Conservation (phyloP, 768 basidiomycete genomes). For the Lactarius evosmus region DNA sequence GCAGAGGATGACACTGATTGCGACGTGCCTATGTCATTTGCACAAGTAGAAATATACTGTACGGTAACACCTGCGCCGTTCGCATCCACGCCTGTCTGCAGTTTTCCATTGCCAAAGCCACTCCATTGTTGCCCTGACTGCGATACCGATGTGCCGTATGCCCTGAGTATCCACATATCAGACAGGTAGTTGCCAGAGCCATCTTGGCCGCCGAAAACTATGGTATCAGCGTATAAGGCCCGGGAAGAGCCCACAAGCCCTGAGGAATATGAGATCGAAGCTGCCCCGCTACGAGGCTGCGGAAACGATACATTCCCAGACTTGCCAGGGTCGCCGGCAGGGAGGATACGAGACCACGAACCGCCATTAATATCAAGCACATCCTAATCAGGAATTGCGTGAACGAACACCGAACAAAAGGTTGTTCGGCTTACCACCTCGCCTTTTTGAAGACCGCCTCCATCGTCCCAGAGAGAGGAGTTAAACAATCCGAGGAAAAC, state of each 20-base stretch:
- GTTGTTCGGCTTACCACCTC: conserved; percentile 58
- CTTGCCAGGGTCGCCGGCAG: conserved; percentile 68
- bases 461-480: conserved; percentile 62
- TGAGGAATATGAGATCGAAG: conserved; percentile 50
- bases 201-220: conserved; percentile 79
- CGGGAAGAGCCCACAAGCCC: conserved; percentile 57
- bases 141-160: conserved; percentile 62
- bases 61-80: conserved; percentile 64
- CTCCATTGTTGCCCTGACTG: conserved; percentile 55
- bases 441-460: conserved; percentile 54
- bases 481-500: conserved; percentile 68
- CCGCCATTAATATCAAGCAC: conserved; percentile 59
- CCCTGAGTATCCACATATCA: conserved; percentile 76
- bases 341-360: conserved; percentile 69
- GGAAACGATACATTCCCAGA: conserved; percentile 51
- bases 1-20: neutral
- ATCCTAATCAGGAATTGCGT: conserved; percentile 40
- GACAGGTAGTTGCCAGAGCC: conserved; percentile 60
- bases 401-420: neutral
- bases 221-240: conserved; percentile 55
- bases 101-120: conserved; percentile 60
- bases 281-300: conserved; percentile 66
- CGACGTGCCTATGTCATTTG: conserved; percentile 36
- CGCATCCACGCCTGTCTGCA: conserved; percentile 62
- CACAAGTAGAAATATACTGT: conserved; percentile 60